phyloP scores from a whole-genome alignment of 1,284 basidiomycete genomes.

The Microbotryum silenes-acaulis region DNA sequence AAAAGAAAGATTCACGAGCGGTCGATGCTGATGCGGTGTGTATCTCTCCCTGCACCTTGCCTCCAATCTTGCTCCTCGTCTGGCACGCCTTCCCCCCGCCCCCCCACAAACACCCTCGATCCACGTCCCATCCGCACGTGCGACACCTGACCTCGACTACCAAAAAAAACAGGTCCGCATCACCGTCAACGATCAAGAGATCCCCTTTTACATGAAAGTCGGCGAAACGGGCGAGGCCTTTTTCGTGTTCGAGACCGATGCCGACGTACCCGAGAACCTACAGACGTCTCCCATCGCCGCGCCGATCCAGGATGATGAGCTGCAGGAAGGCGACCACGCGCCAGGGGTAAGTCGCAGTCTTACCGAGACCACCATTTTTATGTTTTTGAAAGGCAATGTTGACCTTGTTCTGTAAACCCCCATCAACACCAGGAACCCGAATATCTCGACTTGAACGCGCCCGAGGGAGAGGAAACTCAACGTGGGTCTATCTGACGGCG shows the following conservation, averaged over 20 bases:
- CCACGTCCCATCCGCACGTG: neutral
- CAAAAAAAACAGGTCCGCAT: conserved; percentile 33
- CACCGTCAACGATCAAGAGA: conserved; percentile 55
- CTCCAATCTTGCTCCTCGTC: conserved; percentile 40
- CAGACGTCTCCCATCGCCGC: conserved; percentile 68
- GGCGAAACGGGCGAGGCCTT: conserved; percentile 98
- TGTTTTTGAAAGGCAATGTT: neutral
- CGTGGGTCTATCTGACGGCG: neutral
- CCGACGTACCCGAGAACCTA: conserved; percentile 83
- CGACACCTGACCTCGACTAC: neutral
- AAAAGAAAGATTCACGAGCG: too few species aligned
- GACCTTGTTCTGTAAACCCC: neutral
- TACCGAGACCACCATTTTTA: neutral
- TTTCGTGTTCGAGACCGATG: conserved; percentile 96
- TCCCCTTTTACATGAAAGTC: conserved; percentile 97
- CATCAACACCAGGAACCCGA: conserved; percentile 34
- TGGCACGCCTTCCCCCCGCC: neutral
- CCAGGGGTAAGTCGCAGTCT: neutral
- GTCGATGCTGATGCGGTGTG: neutral
- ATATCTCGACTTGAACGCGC: conserved; percentile 42
- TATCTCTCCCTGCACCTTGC: conserved; percentile 48
- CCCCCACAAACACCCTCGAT: neutral
- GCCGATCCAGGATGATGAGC: conserved; percentile 28
- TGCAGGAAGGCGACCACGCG: neutral
- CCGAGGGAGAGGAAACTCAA: neutral